These are phyloP conservation scores for Verticillium albo-atrum DNA, from an alignment of 2,329 filamentous ascomycete genomes.

Conservation along the genomic window DNA sequence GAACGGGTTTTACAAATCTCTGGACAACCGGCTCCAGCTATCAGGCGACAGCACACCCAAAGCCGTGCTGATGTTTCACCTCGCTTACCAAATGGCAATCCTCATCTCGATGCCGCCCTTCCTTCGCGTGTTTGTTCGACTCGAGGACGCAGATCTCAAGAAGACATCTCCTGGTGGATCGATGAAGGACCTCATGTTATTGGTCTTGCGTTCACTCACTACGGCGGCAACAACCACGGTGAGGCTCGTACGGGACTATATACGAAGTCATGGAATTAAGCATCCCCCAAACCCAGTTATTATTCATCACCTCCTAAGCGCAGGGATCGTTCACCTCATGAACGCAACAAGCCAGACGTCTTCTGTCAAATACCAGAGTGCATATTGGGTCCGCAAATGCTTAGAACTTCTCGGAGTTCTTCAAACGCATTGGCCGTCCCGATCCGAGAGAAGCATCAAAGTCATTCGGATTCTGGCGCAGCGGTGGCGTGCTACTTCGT, in stretches of 20 bases:
- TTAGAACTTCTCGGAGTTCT: slow-evolving; percentile 5
- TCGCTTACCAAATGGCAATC: slow-evolving; percentile 13
- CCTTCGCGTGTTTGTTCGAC: slow-evolving; percentile 9
- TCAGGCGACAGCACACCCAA: slow-evolving; percentile 7
- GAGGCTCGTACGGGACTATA: slow-evolving; percentile 9
- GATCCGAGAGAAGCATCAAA: too few species aligned
- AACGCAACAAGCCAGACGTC: slow-evolving; percentile 9
- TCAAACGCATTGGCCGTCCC: too few species aligned
- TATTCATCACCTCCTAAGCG: slow-evolving; percentile 13
- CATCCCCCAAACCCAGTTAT: slow-evolving; percentile 9
- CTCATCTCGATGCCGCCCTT: slow-evolving; percentile 13
- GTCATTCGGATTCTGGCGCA: too few species aligned
- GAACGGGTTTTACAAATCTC: slow-evolving; percentile 10
- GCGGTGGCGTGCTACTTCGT: too few species aligned
- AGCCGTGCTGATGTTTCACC: slow-evolving; percentile 11
- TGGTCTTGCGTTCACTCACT: slow-evolving; percentile 11
- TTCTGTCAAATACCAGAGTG: slow-evolving; percentile 9
- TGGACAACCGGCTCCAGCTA: slow-evolving; percentile 7
- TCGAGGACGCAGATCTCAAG: not conserved
- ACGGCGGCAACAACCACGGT: slow-evolving; percentile 8
- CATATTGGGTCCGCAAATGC: slow-evolving; percentile 11
- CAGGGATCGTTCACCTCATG: slow-evolving; percentile 12
- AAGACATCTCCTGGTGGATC: too few species aligned
- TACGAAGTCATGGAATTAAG: slow-evolving; percentile 7
- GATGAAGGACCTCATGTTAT: not conserved